Evolutionary conservation across 768 basidiomycete genomes (phyloP), one percentile per base, ranked within the genome.

Genomic region (Lactarius sanguifluus): DNA sequence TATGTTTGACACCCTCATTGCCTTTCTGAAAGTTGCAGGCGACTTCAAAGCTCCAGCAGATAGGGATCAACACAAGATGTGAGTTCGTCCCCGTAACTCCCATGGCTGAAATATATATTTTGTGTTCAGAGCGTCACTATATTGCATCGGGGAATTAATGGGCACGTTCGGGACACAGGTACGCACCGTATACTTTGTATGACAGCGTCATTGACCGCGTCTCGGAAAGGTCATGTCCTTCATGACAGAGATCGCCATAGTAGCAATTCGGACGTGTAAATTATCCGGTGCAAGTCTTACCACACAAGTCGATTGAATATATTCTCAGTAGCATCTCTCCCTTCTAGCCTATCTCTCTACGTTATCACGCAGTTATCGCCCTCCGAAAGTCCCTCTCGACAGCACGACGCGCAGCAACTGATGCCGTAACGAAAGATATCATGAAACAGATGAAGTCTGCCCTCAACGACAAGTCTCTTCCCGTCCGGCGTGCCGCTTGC

Each of bases 121-220:
- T 45, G 16, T 58, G 25, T 52, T 30, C 67, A 95, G 93, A 67
- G 91, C 94, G 13, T 88, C 92, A 3, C 87, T 94, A 73, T 92
- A 88, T 68, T 89, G 90, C 67, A 85, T 96, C 28, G 96, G 94
- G 3, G 94, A 96, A 74, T 76, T 98, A 9, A 98, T 98, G 91
- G 83, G 79, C 32, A 80, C 80, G 7, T 92, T 89, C 73, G 96
- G 96, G 5, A 81, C 88, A 5, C 92, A 97, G 79, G 94, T 91
- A 74, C 63, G 88, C 72, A 15, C 56, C 4, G 56, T 38, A n/a
- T 28, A 50, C 67, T 18, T 50, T 13, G n/a, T 18, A 12, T 47
- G 43, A 58, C 43, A 20, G 34, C 38, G 58, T 1, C 69, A 60
- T 50, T 58, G n/a, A 59, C 52, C 23, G 8, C n/a, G 2, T 16